Evolutionary conservation across 75 land plant species (phyloP).

Genomic region (Cryptomeria japonica): DNA sequence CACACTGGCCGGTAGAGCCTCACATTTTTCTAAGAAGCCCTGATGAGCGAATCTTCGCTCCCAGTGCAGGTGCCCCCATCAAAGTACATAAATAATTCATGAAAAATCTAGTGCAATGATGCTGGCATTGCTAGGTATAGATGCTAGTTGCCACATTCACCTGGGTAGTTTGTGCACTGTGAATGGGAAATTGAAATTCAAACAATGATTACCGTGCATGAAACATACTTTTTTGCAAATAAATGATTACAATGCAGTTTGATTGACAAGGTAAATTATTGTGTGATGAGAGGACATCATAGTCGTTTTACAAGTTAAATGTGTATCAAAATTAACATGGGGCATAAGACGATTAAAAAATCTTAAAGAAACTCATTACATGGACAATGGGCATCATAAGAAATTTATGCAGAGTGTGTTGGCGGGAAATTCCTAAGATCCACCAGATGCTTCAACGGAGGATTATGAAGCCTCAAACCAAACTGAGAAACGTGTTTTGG

Average conservation of each 20-base stretch:
- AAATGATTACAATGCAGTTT: too few relatives aligned
- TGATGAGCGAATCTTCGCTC: neutral
- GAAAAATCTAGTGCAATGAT: neutral
- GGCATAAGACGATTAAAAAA: too few relatives aligned
- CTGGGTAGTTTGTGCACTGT: neutral
- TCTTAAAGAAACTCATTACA: too few relatives aligned
- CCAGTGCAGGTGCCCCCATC: neutral
- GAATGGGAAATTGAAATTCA: neutral
- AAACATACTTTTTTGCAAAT: too few relatives aligned
- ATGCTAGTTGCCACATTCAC: neutral
- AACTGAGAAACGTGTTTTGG: neutral
- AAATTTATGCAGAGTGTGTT: neutral
- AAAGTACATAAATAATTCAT: neutral
- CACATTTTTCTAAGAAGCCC: neutral
- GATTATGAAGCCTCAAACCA: neutral
- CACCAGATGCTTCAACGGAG: neutral
- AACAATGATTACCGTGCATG: too few relatives aligned
- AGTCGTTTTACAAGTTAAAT: neutral
- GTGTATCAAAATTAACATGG: neutral
- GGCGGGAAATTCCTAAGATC: neutral
- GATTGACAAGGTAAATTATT: neutral
- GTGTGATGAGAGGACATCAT: neutral
- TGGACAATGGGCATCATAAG: neutral
- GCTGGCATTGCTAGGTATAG: neutral
- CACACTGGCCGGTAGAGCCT: neutral